Evolutionary conservation across 306 rosid species (phyloP).

Genomic region (Castanea crenata): DNA sequence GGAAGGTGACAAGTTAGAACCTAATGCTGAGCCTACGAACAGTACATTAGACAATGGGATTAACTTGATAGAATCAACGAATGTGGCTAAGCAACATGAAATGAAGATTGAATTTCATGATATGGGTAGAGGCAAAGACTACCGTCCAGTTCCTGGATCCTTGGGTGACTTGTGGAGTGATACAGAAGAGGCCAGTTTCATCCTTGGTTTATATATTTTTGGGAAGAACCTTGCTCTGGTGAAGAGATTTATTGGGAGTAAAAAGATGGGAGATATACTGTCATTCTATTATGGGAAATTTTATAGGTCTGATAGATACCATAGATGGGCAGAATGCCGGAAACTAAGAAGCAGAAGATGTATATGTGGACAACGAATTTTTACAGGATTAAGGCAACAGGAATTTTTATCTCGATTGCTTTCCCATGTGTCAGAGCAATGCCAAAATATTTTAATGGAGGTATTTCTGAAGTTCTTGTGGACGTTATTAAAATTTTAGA

Average conservation of each 20-base stretch:
- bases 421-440: slow-evolving; percentile 47
- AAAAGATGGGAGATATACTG: slow-evolving; percentile 66
- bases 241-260: slow-evolving; percentile 58
- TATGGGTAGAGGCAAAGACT: slow-evolving; percentile 32
- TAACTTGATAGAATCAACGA: slow-evolving; percentile 28
- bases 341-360: slow-evolving; percentile 65
- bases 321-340: slow-evolving; percentile 72
- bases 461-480: slow-evolving; percentile 36
- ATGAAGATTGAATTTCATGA: slow-evolving; percentile 22
- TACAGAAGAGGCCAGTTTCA: slow-evolving; percentile 63
- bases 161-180: slow-evolving; percentile 54
- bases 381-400: slow-evolving; percentile 80
- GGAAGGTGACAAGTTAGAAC: slow-evolving; percentile 20
- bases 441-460: slow-evolving; percentile 46
- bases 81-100: slow-evolving; percentile 34
- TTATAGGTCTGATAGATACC: slow-evolving; percentile 62
- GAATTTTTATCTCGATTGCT: slow-evolving; percentile 76
- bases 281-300: slow-evolving; percentile 86
- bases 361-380: slow-evolving; percentile 64
- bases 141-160: slow-evolving; percentile 59
- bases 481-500: slow-evolving; percentile 1
- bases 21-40: slow-evolving; percentile 31
- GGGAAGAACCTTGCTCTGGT: slow-evolving; percentile 81
- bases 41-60: slow-evolving; percentile 17
- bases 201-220: slow-evolving; percentile 79